Base-by-base conservation (phyloP, 176 grass and related monocot species). In the Pontederia crassipes region DNA sequence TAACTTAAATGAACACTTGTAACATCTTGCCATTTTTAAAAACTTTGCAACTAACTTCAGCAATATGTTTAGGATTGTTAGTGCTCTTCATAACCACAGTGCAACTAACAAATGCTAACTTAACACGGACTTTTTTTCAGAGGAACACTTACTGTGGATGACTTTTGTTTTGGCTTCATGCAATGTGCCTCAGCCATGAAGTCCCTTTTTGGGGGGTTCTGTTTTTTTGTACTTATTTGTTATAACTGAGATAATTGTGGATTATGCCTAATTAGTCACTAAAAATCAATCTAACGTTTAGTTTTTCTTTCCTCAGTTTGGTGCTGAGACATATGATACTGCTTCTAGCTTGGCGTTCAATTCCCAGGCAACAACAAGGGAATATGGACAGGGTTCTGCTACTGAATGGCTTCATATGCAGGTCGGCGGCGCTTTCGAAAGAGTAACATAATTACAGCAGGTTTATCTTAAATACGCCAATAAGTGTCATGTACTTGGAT, bases 291-390 rank as follows among this genome's bases (percentile, higher is more conserved):
- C 15, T 50, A 69, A 49, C 46, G 40, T 40, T 3, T 55, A n/a
- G 12, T 46, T 51, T 75, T 65, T 54, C 0, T 10, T 18, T 61
- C 75, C 32, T 49, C 80, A 95, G 77, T 84, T 77, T 77, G 67
- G 55, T 68, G 64, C 67, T 28, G 72, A 71, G 48, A 54, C 80
- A 49, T 95, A 82, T 65, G 74, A 77, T 82, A 62, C 86, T 18
- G 68, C 80, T 40, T 74, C 79, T 1, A 71, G 80, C 32, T 62
- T 86, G 57, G 82, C 77, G 49, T 86, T 95, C 66, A 82, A 79
- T 65, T 81, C 80, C 0, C 90, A 84, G 56, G 58, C 83, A 17
- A 69, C 77, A 69, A 69, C 79, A 69, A 86, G 71, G 61, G 90
- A 89, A n/a, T 95, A 89, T 14, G 57, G 58, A n/a, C 48, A 72